Conservation (phyloP, 164 flowering plant species). For the Protea cynaroides region DNA sequence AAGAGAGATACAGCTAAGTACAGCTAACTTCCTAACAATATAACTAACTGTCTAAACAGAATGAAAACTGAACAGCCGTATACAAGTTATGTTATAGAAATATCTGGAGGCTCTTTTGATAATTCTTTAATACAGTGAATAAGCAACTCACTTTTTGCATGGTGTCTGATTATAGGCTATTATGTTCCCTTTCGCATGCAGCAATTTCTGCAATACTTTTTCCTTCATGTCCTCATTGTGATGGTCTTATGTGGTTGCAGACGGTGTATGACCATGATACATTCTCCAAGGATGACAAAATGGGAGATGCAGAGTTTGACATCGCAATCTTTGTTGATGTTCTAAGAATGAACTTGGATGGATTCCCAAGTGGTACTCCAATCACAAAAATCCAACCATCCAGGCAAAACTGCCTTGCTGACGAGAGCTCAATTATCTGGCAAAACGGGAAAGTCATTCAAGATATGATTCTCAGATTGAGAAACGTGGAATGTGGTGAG, state of each 20-base stretch:
- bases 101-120: too few relatives aligned
- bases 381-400: constrained; percentile 37
- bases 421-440: constrained; percentile 53
- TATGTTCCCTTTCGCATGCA: too few relatives aligned
- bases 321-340: constrained; percentile 45
- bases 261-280: constrained; percentile 59
- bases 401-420: constrained; percentile 59
- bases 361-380: constrained; percentile 46
- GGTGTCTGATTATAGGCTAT: too few relatives aligned
- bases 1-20: too few relatives aligned
- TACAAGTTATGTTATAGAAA: too few relatives aligned
- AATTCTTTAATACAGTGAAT: too few relatives aligned
- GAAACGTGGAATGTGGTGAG: constrained; percentile 80
- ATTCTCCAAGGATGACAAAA: constrained; percentile 60
- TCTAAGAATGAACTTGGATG: constrained; percentile 32
- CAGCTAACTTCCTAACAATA: too few relatives aligned
- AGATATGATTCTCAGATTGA: constrained; percentile 45
- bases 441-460: constrained; percentile 48
- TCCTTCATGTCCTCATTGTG: too few relatives aligned
- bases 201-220: too few relatives aligned
- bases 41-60: too few relatives aligned
- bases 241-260: constrained; percentile 28
- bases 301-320: constrained; percentile 77
- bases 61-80: too few relatives aligned
- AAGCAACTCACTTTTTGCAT: too few relatives aligned